Percentiles rank a stretch among this genome's conserved stretches.
Conservation (phyloP, 352 stramenopile genomes). For the Phytopythium kandeliae region DNA sequence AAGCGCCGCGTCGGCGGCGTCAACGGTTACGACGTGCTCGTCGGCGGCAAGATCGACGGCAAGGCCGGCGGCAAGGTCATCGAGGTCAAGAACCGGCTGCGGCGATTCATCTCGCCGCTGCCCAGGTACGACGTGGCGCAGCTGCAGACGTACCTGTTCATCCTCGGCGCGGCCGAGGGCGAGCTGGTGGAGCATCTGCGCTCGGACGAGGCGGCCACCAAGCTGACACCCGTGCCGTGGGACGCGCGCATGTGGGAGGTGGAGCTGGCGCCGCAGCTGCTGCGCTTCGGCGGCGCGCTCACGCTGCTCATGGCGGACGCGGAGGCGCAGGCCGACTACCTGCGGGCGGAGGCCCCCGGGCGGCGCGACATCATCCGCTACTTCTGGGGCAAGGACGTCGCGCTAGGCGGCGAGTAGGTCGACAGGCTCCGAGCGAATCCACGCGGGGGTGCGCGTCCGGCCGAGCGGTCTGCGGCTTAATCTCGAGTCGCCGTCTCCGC, state of each 20-base stretch:
- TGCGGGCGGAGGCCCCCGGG: slow-evolving; percentile 29
- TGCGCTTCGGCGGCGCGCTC: slow-evolving; percentile 65
- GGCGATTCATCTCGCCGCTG: slow-evolving; percentile 59
- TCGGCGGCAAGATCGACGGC: slow-evolving; percentile 84
- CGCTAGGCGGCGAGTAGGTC: slow-evolving; percentile 2
- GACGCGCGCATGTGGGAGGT: slow-evolving; percentile 62
- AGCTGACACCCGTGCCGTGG: slow-evolving; percentile 64
- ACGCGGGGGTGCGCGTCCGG: too few relatives aligned
- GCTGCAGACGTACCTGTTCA: slow-evolving; percentile 83
- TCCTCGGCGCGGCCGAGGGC: slow-evolving; percentile 53
- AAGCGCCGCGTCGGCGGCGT: slow-evolving; percentile 61
- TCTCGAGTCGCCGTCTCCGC: too few relatives aligned
- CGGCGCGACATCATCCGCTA: slow-evolving; percentile 72
- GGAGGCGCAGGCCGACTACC: slow-evolving; percentile 41
- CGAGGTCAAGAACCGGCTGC: slow-evolving; percentile 83
- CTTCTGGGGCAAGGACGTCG: slow-evolving; percentile 46
- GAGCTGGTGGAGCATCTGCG: slow-evolving; percentile 81
- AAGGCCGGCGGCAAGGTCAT: slow-evolving; percentile 70
- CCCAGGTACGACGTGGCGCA: slow-evolving; percentile 79
- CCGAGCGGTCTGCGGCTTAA: too few relatives aligned
- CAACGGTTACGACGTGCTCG: slow-evolving; percentile 43
- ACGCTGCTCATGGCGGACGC: slow-evolving; percentile 70
- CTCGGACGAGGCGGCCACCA: slow-evolving; percentile 44
- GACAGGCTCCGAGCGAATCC: too few relatives aligned
- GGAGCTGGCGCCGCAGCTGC: slow-evolving; percentile 56